Evolutionary conservation across 257 asterid genomes (phyloP).

Genomic region (Rauvolfia tetraphylla): DNA sequence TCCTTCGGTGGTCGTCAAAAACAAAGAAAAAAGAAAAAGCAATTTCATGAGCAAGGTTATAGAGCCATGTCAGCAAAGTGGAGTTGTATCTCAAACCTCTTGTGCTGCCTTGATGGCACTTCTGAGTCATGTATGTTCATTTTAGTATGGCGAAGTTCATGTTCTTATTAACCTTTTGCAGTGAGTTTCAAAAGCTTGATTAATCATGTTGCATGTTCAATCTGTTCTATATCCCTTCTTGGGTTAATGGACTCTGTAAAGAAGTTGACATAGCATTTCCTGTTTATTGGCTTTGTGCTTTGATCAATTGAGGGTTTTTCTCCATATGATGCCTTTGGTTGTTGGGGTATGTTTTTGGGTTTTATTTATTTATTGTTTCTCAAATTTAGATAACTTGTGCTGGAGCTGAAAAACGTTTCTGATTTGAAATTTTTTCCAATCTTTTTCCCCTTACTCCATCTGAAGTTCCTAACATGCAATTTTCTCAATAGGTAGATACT

Average conservation of each 20-base stretch:
- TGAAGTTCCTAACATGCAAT: not conserved
- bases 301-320: not conserved
- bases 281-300: not conserved
- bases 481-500: conserved; percentile 62
- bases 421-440: not conserved
- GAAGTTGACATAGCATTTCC: not conserved
- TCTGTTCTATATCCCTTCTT: not conserved
- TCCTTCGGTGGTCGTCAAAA: not conserved
- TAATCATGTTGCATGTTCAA: not conserved
- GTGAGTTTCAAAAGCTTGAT: not conserved
- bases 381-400: not conserved
- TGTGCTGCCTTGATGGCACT: not conserved
- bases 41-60: not conserved
- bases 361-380: not conserved
- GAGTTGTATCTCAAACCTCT: not conserved
- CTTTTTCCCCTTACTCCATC: not conserved
- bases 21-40: conserved; percentile 1
- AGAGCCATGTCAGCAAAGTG: not conserved
- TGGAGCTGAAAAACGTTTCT: not conserved
- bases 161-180: not conserved
- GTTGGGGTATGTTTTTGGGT: not conserved
- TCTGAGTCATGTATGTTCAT: not conserved
- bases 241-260: not conserved
- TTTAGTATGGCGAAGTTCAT: not conserved
- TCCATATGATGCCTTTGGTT: not conserved